A percentile compares a stretch with the other conserved stretches of the same genome.
Conservation (phyloP, 176 grass and related monocot species). For the Rhynchospora pubera region DNA sequence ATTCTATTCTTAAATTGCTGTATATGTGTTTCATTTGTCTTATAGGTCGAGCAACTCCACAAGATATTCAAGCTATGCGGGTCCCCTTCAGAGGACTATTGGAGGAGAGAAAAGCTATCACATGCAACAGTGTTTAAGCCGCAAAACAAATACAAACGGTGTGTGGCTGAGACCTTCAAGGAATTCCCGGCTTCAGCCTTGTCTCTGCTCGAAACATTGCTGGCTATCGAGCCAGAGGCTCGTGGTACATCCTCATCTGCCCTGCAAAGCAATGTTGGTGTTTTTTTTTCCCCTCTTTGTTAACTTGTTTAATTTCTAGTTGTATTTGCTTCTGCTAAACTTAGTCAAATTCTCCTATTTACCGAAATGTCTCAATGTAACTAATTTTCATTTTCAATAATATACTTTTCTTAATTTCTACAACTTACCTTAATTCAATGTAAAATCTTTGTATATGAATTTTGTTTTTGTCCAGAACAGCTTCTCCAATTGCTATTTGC, state of each 20-base stretch:
- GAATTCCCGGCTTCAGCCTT: conserved; percentile 60
- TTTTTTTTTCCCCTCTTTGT: conserved; percentile 14
- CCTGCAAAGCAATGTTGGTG: conserved; percentile 65
- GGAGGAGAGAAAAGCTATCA: conserved; percentile 69
- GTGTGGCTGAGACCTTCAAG: conserved; percentile 72
- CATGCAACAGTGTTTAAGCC: conserved; percentile 77
- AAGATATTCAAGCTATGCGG: conserved; percentile 96
- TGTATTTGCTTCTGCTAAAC: too few relatives aligned
- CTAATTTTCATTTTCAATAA: too few relatives aligned
- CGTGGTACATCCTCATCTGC: conserved; percentile 72
- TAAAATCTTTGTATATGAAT: too few relatives aligned
- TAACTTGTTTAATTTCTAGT: not conserved
- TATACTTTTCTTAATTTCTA: too few relatives aligned
- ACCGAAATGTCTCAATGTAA: too few relatives aligned
- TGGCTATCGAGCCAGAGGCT: conserved; percentile 71
- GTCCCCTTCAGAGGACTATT: conserved; percentile 62
- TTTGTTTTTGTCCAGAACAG: too few relatives aligned
- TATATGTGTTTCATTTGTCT: conserved; percentile 8
- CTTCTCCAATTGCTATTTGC: too few relatives aligned
- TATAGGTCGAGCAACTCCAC: conserved; percentile 94
- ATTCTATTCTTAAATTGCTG: conserved; percentile 2
- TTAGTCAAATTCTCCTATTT: too few relatives aligned
- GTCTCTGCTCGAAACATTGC: conserved; percentile 57
- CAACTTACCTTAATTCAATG: too few relatives aligned
- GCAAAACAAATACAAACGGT: conserved; percentile 56